Conservation (phyloP, 768 basidiomycete genomes). For the Neoboletus magnificus region DNA sequence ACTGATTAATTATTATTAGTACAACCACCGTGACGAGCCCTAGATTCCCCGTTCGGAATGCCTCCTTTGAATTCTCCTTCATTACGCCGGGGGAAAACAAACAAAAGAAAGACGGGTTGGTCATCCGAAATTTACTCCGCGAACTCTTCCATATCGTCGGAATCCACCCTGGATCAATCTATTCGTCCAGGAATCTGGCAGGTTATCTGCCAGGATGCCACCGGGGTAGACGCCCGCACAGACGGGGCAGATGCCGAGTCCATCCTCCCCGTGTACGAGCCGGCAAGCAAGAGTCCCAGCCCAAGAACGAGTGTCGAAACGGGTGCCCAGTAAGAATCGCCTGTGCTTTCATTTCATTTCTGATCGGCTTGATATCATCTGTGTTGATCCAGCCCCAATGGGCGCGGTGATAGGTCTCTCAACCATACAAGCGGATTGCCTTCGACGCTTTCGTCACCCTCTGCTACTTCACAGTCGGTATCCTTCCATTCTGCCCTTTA, state of each 20-base stretch:
- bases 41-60: neutral
- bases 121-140: neutral
- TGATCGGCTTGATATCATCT: neutral
- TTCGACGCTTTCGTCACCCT: neutral
- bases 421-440: constrained; percentile 5
- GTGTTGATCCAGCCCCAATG: neutral
- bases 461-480: constrained; percentile 9
- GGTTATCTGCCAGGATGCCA: constrained; percentile 17
- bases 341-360: neutral
- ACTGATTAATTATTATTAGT: neutral
- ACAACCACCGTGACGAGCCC: neutral
- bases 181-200: constrained; percentile 23
- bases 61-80: neutral
- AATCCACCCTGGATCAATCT: constrained; percentile 15
- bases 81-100: neutral
- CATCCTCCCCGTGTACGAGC: constrained; percentile 24
- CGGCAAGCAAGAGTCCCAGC: neutral
- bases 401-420: constrained; percentile 6
- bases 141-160: neutral
- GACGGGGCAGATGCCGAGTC: constrained; percentile 10
- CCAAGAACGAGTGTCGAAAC: neutral
- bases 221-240: neutral
- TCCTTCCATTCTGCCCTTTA: neutral
- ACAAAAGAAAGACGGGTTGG: neutral
- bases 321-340: constrained; percentile 1